Evolutionary conservation across 23 red algal genomes (phyloP), one percentile per base, ranked within the genome.

Genomic region (Gracilaria caudata): DNA sequence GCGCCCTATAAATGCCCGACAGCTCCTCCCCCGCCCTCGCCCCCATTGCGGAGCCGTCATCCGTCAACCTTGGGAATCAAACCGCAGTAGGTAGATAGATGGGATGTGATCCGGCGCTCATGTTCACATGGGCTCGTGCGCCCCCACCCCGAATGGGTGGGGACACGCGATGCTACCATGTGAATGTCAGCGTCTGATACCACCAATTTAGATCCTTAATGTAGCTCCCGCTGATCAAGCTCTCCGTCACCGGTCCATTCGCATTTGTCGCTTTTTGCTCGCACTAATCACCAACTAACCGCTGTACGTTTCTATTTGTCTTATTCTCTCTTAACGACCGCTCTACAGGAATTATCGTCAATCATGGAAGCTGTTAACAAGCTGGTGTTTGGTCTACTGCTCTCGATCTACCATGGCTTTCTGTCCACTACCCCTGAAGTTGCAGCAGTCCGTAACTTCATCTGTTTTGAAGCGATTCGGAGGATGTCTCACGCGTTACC

Each of bases 101-200:
- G 7, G 16, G 2, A 16, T 60, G 25, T 28, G 57, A 28, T 53
- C 23, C 57, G 57, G 5, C 17, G 61, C 61, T 33, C 29, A 66
- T 36, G 61, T 36, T 19, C 61, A 30, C 61, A 66, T 66, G 61
- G 61, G 29, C 14, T 26, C 61, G 26, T 30, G 61, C 8, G 61
- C 61, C 19, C 29, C 23, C 61, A 26, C 61, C 25, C 61, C 8
- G 6, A 7, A 11, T 30, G 30, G 61, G 61, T 66, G 61, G 61
- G 61, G 61, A 66, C 26, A 30, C 21, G 61, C 61, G 61, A 66
- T 66, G 61, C 61, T 66, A 66, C 61, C 61, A 66, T 66, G 61
- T 66, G 30, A 53, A 53, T 53, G 49, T 53, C 49, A 53, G 49
- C 49, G 1, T 53, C 49, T 17, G 49, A 53, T 53, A 9, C 49